Conservation (phyloP, 768 basidiomycete species). For the Rhizopogon roseolus region DNA sequence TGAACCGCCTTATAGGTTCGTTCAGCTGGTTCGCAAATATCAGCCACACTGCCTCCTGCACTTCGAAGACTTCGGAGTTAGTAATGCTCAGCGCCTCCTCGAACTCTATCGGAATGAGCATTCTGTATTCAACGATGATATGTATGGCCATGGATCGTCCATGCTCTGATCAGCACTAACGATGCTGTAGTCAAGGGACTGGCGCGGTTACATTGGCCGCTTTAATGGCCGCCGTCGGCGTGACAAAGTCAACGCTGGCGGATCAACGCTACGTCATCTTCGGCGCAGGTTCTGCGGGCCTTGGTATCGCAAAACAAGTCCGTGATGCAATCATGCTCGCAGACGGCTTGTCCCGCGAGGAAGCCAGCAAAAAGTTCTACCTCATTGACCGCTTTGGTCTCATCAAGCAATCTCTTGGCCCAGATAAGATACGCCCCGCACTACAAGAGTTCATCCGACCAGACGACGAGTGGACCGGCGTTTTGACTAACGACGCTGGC, state of each 20-base stretch:
- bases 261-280: conserved; percentile 78
- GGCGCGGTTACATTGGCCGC: conserved; percentile 72
- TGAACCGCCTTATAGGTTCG: conserved; percentile 43
- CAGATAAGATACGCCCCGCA: conserved; percentile 38
- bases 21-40: conserved; percentile 71
- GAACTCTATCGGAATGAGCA: conserved; percentile 59
- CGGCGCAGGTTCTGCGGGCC: conserved; percentile 78
- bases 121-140: conserved; percentile 81
- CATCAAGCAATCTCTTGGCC: conserved; percentile 45
- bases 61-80: conserved; percentile 83
- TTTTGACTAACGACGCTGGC: conserved; percentile 30
- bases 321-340: conserved; percentile 67
- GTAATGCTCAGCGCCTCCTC: conserved; percentile 68
- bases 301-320: conserved; percentile 74
- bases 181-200: conserved; percentile 57
- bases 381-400: conserved; percentile 69
- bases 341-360: conserved; percentile 45
- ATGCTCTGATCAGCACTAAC: neutral
- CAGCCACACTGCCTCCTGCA: conserved; percentile 53
- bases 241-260: conserved; percentile 57
- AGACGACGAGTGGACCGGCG: conserved; percentile 50
- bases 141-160: conserved; percentile 36
- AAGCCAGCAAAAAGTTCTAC: conserved; percentile 67
- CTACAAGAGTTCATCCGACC: conserved; percentile 53
- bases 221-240: conserved; percentile 61